These are phyloP conservation scores for Pestalotiopsis sp. DNA, from an alignment of 2,329 filamentous ascomycete genomes.

Conservation along the genomic window DNA sequence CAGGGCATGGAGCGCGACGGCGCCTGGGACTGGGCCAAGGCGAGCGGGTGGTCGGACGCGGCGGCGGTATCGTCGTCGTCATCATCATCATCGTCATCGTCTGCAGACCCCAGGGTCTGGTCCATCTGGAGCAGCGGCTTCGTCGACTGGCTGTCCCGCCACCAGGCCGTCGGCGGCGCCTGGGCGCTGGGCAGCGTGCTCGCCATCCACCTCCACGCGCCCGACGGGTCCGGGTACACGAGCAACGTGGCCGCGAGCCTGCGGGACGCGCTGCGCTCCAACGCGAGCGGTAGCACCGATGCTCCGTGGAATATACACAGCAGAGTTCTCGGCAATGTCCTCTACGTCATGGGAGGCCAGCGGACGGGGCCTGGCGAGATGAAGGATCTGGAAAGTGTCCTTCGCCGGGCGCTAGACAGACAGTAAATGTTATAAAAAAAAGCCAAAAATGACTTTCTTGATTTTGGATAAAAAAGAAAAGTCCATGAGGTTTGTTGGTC, in stretches of 20 bases:
- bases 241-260: constrained; percentile 49
- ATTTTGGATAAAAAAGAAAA: not conserved
- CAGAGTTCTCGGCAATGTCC: constrained; percentile 58
- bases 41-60: constrained; percentile 42
- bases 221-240: constrained; percentile 47
- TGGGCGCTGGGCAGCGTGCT: constrained; percentile 78
- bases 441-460: not conserved
- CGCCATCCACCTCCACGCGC: constrained; percentile 58
- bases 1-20: constrained; percentile 56
- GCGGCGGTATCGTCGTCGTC: too few species aligned
- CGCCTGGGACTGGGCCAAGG: constrained; percentile 59
- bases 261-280: constrained; percentile 37
- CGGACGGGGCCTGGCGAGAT: constrained; percentile 34
- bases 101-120: constrained; percentile 46
- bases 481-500: too few species aligned
- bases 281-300: constrained; percentile 11
- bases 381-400: constrained; percentile 22
- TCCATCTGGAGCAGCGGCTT: constrained; percentile 71
- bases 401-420: not conserved
- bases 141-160: constrained; percentile 58
- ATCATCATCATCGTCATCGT: not conserved
- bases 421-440: not conserved
- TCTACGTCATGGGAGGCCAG: constrained; percentile 62
- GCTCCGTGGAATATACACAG: constrained; percentile 53
- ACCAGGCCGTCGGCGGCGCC: constrained; percentile 61